Evolutionary conservation across 305 asterid species (phyloP), one percentile per base, ranked within the genome.

Genomic region (Fraxinus xanthoxyloides): DNA sequence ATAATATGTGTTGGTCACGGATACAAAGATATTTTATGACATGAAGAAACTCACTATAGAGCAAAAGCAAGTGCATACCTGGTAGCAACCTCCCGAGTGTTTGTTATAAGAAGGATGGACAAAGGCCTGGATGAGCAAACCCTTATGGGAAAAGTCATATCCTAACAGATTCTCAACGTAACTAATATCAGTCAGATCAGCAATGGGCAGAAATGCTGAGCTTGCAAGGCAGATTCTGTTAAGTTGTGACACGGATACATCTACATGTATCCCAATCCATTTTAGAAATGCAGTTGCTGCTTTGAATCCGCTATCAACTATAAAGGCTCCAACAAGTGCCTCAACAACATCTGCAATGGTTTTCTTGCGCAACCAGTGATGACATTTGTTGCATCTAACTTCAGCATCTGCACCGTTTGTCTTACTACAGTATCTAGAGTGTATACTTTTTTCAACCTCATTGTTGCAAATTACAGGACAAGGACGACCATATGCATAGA

Each of bases 51-150:
- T 84, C 81, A 63, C 15, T 61, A 67, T 56, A 65, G 76, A 80
- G 81, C 67, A 76, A 78, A 43, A 26, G 76, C 61, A 35, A 17
- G 76, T 30, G 78, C 79, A 78, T 85, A 93, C 99, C 97, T 97
- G 98, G 90, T 94, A 97, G 91, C 99, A 94, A 72, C 99, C 98
- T 86, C 97, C 98, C 65, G 77, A 81, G 80, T 86, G 91, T 76
- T 85, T 89, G 92, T 89, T 89, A 90, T 84, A 93, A 78, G 98
- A 97, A 28, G 98, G 99, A 87, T 97, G 98, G 82, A 97, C 85
- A 81, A 97, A 94, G 72, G 99, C 99, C 90, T 93, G 99, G 84
- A 93, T 90, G 80, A 93, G 97, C 88, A 97, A 85, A 79, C 99
- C 99, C 84, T 92, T 94, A 36, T 94, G 88, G 77, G 69, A 23